Conservation (phyloP, 129 eudicot genomes). For the Cynara cardunculus region DNA sequence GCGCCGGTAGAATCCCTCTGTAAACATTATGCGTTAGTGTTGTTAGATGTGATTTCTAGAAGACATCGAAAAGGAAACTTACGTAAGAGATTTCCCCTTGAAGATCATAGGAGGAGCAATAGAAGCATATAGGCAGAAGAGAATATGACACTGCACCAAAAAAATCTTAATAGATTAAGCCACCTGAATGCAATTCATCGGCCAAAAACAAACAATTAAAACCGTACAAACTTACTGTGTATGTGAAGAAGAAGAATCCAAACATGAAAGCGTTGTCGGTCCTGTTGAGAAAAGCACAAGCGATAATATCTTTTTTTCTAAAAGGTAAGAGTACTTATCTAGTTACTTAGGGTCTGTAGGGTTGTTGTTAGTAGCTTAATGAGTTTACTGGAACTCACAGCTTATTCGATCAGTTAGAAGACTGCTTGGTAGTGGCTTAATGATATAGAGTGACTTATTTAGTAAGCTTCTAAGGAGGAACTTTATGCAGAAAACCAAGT, state of each 20-base stretch:
- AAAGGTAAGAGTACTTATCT: not conserved
- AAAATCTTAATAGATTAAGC: not conserved
- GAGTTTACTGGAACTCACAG: no score
- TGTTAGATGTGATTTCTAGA: not conserved
- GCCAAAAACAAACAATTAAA: not conserved
- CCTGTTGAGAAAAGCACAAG: slow-evolving; percentile 2
- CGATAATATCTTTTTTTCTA: no score
- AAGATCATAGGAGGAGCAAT: slow-evolving; percentile 19
- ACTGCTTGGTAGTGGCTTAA: no score
- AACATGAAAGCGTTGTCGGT: slow-evolving; percentile 10
- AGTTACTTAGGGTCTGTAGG: not conserved
- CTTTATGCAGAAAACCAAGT: no score
- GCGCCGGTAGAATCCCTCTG: slow-evolving; percentile 19
- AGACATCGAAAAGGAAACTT: not conserved
- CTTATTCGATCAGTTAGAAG: no score
- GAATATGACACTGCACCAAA: slow-evolving; percentile 8
- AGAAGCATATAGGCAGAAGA: slow-evolving; percentile 12
- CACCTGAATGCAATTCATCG: not conserved
- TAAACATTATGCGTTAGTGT: not conserved
- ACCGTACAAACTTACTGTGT: not conserved
- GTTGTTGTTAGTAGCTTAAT: no score
- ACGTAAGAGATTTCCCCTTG: slow-evolving; percentile 16
- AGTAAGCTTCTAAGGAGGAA: no score
- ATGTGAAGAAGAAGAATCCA: slow-evolving; percentile 10
- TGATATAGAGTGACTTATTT: no score